phyloP scores from a whole-genome alignment of 1,139 yeast genomes.

The Williopsis jadinii region DNA sequence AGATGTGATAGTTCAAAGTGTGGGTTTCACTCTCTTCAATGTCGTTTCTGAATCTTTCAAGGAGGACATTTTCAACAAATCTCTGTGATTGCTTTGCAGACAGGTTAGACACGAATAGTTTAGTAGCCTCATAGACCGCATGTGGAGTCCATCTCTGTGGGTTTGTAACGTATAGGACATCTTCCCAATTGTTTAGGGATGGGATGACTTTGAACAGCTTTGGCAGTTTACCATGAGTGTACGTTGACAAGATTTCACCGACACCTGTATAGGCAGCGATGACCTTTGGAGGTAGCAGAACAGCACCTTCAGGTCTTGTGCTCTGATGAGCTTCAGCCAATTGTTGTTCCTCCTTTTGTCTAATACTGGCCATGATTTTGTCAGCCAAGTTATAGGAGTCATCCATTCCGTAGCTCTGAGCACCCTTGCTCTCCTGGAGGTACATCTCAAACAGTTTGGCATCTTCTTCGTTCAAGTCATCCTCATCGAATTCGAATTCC shows the following conservation, averaged over 20 bases:
- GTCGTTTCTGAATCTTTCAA: slow-evolving; percentile 78
- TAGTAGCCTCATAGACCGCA: slow-evolving; percentile 91
- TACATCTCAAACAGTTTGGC: slow-evolving; percentile 65
- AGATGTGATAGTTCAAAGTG: slow-evolving; percentile 79
- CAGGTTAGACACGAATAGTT: slow-evolving; percentile 84
- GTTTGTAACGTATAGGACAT: slow-evolving; percentile 82
- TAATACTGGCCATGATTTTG: slow-evolving; percentile 82
- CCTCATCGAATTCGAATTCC: slow-evolving; percentile 42
- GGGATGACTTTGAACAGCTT: slow-evolving; percentile 94
- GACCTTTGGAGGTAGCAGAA: slow-evolving; percentile 88
- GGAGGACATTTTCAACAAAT: slow-evolving; percentile 66
- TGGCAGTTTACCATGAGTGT: slow-evolving; percentile 94
- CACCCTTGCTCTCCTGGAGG: slow-evolving; percentile 36
- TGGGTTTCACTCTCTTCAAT: slow-evolving; percentile 66
- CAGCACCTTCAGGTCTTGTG: slow-evolving; percentile 37
- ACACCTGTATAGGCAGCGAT: slow-evolving; percentile 90
- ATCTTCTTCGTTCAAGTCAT: slow-evolving; percentile 62
- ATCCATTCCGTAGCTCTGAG: slow-evolving; percentile 29
- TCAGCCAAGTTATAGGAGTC: slow-evolving; percentile 74
- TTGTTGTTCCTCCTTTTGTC: slow-evolving; percentile 49
- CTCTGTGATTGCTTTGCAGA: slow-evolving; percentile 84
- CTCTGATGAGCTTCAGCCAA: slow-evolving; percentile 21
- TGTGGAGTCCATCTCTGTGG: slow-evolving; percentile 97
- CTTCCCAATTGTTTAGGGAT: slow-evolving; percentile 90
- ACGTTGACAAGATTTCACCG: slow-evolving; percentile 81